Evolutionary conservation across 192 early-diverging fungal genomes (phyloP).

Genomic region (Backusella mclennaniae): DNA sequence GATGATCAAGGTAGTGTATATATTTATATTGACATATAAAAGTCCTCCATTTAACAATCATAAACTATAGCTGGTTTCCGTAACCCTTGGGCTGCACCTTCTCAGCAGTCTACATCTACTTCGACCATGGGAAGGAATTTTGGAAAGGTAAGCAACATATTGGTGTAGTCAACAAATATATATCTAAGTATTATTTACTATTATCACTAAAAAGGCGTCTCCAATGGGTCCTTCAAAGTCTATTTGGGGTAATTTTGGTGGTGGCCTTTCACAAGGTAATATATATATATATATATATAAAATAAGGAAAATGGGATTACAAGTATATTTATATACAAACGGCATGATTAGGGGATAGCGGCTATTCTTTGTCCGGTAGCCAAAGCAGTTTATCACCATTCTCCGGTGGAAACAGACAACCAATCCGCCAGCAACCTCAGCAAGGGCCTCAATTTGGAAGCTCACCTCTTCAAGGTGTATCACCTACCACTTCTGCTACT

Average conservation of each 20-base stretch:
- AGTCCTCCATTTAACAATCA: background rate
- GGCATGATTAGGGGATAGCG: background rate
- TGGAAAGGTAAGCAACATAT: conserved; percentile 4
- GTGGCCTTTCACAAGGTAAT: conserved; percentile 11
- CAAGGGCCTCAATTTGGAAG: background rate
- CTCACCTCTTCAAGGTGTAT: background rate
- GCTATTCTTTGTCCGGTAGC: conserved; percentile 3
- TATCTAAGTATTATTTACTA: background rate
- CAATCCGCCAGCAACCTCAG: conserved; percentile 6
- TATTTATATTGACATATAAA: background rate
- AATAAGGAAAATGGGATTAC: background rate
- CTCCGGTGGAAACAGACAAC: background rate
- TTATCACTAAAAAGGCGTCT: background rate
- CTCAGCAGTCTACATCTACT: background rate
- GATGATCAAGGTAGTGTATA: conserved; percentile 26
- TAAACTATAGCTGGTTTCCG: background rate
- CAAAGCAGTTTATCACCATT: conserved; percentile 19
- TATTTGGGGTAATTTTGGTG: conserved; percentile 32
- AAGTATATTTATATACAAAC: background rate
- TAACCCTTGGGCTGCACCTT: conserved; percentile 17
- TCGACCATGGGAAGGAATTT: background rate
- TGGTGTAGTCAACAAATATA: background rate
- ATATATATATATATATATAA: background rate
- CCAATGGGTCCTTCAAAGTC: conserved; percentile 17
- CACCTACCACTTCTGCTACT: conserved; percentile 6